Base-by-base conservation (phyloP, 2,329 filamentous ascomycete genomes). In the Aplosporella prunicola region DNA sequence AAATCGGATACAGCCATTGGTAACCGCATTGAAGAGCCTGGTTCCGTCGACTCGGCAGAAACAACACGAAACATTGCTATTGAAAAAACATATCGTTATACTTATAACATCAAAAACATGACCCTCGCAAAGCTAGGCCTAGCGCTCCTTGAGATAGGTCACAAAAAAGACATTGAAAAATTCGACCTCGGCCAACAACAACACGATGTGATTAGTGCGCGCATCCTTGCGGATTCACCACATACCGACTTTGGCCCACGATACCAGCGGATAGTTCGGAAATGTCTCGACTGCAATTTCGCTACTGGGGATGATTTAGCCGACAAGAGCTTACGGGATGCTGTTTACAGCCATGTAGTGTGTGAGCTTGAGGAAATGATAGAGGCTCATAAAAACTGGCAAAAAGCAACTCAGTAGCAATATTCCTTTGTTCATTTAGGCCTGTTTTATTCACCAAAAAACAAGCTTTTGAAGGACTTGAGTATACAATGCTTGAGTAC, bases 121-220 rank as follows among this genome's bases (percentile, higher is more conserved):
- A 43, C 50, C 0, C 40, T 54, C 8, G 51, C 51, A 32, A 50
- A 43, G 24, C 45, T 53, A 3, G 51, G 51, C 2, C 43, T 52
- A 3, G 51, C 50, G 1, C 33, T 54, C 3, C 47, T 52, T 3
- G 50, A 54, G 25, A 46, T 54, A 2, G 47, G 45, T 2, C 43
- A 51, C 17, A 52, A 51, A 47, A 45, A 45, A 26, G 41, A 48
- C 1, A 40, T 53, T 2, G 46, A 48, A 23, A 35, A 38, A 29
- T 37, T 52, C 11, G 47, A 45, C 29, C 41, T 33, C 13, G 31
- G 20, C 14, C 20, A 20, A 11, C n/a, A 24, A 16, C 20, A 33
- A 11, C 31, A 33, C 14, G 31, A 33, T 8, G 31, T 33, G n/a
- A 24, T 33, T 6, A 33, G 20, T 15, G 31, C 20, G 17, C 31